phyloP scores from a whole-genome alignment of 805 yeast genomes.

The Isabelozyma rhagii region DNA sequence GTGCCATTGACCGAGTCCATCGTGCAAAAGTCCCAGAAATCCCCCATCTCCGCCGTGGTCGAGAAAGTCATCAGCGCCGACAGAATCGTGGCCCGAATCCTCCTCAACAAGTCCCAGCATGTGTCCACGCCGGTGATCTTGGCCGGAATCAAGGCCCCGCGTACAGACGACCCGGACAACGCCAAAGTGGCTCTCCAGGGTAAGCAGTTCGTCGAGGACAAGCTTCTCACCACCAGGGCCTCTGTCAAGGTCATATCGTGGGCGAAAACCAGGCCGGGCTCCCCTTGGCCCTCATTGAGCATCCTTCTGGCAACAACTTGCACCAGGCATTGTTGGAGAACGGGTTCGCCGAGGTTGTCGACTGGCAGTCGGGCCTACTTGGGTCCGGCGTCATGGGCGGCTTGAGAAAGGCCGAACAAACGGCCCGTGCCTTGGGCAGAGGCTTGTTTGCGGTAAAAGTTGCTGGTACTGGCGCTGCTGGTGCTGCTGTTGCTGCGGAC shows the following conservation, averaged over 20 bases:
- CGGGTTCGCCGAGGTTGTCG: constrained; percentile 74
- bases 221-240: constrained; percentile 60
- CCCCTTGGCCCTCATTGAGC: constrained; percentile 55
- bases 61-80: constrained; percentile 81
- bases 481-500: constrained; percentile 3
- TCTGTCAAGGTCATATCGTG: constrained; percentile 48
- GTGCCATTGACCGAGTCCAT: constrained; percentile 28
- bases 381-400: constrained; percentile 63
- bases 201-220: constrained; percentile 56
- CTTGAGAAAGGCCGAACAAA: constrained; percentile 62
- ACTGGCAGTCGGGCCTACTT: constrained; percentile 71
- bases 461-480: constrained; percentile 14
- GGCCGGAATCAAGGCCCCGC: constrained; percentile 74
- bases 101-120: constrained; percentile 49
- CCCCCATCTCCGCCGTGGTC: constrained; percentile 57
- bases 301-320: constrained; percentile 74
- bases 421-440: constrained; percentile 56
- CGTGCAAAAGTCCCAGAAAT: constrained; percentile 29
- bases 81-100: constrained; percentile 59
- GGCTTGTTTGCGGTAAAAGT: constrained; percentile 53
- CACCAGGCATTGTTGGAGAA: constrained; percentile 61
- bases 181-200: constrained; percentile 64
- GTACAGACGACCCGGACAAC: constrained; percentile 51
- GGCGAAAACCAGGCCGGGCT: constrained; percentile 65
- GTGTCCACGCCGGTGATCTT: constrained; percentile 57